These are phyloP conservation scores for Aspergillus leporis DNA, from an alignment of 495 filamentous ascomycete genomes.

Conservation along the genomic window DNA sequence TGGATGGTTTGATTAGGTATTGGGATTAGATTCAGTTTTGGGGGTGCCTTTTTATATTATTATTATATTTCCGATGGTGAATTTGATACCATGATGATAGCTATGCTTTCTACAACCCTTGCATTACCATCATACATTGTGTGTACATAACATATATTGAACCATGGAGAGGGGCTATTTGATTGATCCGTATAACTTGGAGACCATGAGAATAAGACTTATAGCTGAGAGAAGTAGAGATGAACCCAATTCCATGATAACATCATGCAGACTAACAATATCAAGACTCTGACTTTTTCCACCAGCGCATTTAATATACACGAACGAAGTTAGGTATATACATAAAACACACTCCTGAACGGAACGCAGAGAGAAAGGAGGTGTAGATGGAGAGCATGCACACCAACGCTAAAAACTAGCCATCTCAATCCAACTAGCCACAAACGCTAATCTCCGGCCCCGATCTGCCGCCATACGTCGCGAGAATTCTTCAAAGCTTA, in stretches of 20 bases:
- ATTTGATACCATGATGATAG: neutral
- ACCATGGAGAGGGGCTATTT: neutral
- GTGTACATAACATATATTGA: neutral
- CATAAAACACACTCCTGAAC: neutral
- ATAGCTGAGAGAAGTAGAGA: neutral
- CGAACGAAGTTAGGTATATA: neutral
- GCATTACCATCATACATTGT: neutral
- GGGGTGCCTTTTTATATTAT: conserved; percentile 1
- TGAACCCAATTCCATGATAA: no score
- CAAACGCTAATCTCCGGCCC: conserved; percentile 67
- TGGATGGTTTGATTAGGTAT: conserved; percentile 87
- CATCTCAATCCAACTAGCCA: conserved; percentile 86
- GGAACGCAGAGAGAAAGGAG: neutral
- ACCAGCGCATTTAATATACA: no score
- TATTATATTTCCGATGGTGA: neutral
- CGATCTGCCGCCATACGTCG: conserved; percentile 64
- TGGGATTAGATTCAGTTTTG: conserved; percentile 69
- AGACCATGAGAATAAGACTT: neutral
- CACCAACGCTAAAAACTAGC: conserved; percentile 49
- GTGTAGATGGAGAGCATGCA: neutral
- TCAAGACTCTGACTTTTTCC: no score
- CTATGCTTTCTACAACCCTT: neutral
- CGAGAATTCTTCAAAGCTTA: conserved; percentile 74
- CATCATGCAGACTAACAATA: no score
- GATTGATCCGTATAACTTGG: no score